A percentile compares a stretch with the other conserved stretches of the same genome.
Conservation (phyloP, 1,139 yeast genomes). For the Spathaspora jeffriesii region DNA sequence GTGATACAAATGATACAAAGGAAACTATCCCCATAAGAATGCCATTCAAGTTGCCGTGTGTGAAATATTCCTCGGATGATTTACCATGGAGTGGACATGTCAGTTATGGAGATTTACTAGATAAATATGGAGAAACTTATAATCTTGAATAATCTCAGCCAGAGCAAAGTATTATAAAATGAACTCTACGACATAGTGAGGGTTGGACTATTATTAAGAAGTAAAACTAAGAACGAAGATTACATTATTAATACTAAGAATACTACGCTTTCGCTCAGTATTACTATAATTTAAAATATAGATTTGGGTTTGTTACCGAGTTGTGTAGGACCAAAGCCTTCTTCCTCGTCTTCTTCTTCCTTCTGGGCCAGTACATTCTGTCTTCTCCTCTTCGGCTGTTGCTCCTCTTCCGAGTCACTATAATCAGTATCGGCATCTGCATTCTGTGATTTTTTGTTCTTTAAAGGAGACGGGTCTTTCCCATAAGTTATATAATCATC, state of each 20-base stretch:
- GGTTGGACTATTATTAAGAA: too few species aligned
- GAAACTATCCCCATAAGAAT: constrained; percentile 36
- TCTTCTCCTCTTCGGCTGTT: constrained; percentile 7
- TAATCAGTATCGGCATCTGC: constrained; percentile 25
- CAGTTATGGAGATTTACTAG: constrained; percentile 21
- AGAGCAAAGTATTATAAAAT: too few species aligned
- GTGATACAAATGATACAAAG: constrained; percentile 24
- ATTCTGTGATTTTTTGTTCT: neutral
- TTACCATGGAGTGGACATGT: constrained; percentile 47
- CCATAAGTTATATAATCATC: constrained; percentile 13
- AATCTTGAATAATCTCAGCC: constrained; percentile 8
- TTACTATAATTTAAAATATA: constrained; percentile 31
- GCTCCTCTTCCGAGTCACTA: constrained; percentile 19
- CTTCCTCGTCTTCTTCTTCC: constrained; percentile 16
- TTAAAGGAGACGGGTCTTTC: constrained; percentile 3
- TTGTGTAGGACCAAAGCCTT: constrained; percentile 39
- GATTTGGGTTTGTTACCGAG: constrained; percentile 31
- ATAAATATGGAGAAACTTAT: constrained; percentile 21
- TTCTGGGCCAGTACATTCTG: constrained; percentile 11
- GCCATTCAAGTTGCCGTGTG: constrained; percentile 57
- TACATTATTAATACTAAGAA: too few species aligned
- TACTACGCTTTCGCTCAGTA: too few species aligned
- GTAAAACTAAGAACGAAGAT: too few species aligned
- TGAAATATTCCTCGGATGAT: constrained; percentile 37
- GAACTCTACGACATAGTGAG: too few species aligned